These are phyloP conservation scores for Rhodofomes roseus DNA, from an alignment of 1,284 basidiomycete species.

Conservation along the genomic window DNA sequence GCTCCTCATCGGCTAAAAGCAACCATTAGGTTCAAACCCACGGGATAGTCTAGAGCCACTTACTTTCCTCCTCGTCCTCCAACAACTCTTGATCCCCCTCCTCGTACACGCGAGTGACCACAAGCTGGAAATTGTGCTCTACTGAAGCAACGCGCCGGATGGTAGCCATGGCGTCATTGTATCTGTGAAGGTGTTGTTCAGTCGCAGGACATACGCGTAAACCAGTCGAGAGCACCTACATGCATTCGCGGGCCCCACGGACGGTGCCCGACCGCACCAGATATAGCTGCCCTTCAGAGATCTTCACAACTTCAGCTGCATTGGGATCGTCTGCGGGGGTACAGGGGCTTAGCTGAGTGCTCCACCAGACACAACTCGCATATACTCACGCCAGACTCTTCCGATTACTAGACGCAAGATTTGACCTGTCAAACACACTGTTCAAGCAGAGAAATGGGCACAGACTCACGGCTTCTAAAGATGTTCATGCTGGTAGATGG, in stretches of 20 bases:
- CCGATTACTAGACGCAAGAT: constrained; percentile 65
- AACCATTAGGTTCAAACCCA: neutral
- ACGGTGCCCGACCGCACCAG: constrained; percentile 89
- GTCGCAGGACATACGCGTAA: neutral
- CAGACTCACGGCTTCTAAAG: constrained; percentile 74
- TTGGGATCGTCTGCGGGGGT: constrained; percentile 69
- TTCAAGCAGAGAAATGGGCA: constrained; percentile 3
- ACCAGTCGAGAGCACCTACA: constrained; percentile 53
- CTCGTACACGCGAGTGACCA: constrained; percentile 92
- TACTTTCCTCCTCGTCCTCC: constrained; percentile 95
- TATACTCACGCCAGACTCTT: constrained; percentile 90
- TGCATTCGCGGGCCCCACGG: constrained; percentile 94
- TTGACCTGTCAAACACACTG: constrained; percentile 8
- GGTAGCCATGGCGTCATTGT: constrained; percentile 93
- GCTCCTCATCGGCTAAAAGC: constrained; percentile 80
- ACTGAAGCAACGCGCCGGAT: constrained; percentile 82
- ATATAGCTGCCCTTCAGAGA: constrained; percentile 89
- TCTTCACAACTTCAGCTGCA: constrained; percentile 91
- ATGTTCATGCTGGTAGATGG: constrained; percentile 59
- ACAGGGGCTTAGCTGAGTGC: constrained; percentile 24
- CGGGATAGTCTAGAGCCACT: constrained; percentile 28
- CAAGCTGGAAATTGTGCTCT: constrained; percentile 94
- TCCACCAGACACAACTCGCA: neutral
- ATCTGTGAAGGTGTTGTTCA: constrained; percentile 46
- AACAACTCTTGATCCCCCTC: constrained; percentile 93